A percentile compares a stretch with the other conserved stretches of the same genome.
phyloP scores from a whole-genome alignment of 371 early-diverging fungal species.

The Mortierella sp. region DNA sequence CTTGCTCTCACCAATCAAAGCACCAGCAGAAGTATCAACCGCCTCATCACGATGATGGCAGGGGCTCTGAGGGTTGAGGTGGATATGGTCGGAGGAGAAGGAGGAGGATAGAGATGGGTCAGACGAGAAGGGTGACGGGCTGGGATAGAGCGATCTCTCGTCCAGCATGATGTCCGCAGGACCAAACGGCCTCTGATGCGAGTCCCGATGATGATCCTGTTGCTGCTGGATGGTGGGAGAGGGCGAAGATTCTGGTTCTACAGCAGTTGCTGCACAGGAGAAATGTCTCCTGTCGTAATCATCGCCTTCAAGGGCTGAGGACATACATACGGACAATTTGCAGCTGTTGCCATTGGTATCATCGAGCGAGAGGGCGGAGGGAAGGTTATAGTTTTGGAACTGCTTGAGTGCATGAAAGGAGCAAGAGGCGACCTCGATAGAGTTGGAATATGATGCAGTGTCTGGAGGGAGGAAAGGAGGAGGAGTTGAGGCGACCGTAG shows the following conservation, averaged over 20 bases:
- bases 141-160: slow-evolving; percentile 5
- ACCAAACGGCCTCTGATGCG: no score
- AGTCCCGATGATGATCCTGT: not conserved
- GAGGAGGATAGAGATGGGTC: not conserved
- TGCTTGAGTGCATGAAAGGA: slow-evolving; percentile 2
- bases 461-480: no score
- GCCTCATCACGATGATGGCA: not conserved
- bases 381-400: not conserved
- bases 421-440: not conserved
- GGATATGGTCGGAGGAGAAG: not conserved
- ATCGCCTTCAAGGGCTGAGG: slow-evolving; percentile 7
- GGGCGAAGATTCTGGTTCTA: no score
- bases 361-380: not conserved
- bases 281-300: slow-evolving; percentile 3
- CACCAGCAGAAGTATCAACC: not conserved
- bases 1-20: not conserved
- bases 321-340: slow-evolving; percentile 8
- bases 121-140: not conserved
- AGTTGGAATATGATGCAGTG: not conserved
- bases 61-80: no score
- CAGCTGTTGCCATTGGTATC: not conserved
- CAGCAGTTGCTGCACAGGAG: not conserved
- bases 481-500: no score
- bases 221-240: no score
- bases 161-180: no score